Conservation (phyloP, 306 rosid genomes). For the Acacia acuminata region DNA sequence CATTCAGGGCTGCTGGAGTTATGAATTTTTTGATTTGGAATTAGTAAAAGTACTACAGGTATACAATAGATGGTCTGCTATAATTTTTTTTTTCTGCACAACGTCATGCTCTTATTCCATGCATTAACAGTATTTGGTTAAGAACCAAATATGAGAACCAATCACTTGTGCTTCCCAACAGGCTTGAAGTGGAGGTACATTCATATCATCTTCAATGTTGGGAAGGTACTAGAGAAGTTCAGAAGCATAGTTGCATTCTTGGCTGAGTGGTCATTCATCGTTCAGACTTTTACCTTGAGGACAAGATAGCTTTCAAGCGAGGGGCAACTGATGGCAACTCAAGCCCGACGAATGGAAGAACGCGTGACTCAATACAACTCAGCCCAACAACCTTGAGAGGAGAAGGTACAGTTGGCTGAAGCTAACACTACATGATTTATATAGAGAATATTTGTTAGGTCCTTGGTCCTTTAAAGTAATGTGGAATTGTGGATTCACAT, state of each 20-base stretch:
- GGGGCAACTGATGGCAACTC: background rate
- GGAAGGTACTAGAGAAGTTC: background rate
- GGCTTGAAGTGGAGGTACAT: background rate
- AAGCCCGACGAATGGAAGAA: background rate
- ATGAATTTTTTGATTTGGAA: background rate
- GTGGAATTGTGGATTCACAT: background rate
- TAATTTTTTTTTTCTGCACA: background rate
- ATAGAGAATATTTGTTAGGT: background rate
- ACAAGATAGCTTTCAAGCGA: background rate
- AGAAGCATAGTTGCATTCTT: background rate
- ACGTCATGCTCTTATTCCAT: background rate
- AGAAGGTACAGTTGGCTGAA: background rate
- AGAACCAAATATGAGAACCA: background rate
- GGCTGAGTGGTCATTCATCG: background rate
- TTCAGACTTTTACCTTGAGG: background rate
- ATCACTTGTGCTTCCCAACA: slow-evolving; percentile 2
- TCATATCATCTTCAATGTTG: background rate
- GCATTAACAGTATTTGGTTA: background rate
- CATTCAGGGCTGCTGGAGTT: background rate
- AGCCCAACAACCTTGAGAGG: background rate
- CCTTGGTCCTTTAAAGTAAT: background rate
- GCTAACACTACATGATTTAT: background rate
- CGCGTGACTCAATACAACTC: background rate
- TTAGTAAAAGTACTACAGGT: background rate
- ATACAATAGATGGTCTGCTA: background rate